Evolutionary conservation across 306 rosid species (phyloP).

Genomic region (Cucumis melo): DNA sequence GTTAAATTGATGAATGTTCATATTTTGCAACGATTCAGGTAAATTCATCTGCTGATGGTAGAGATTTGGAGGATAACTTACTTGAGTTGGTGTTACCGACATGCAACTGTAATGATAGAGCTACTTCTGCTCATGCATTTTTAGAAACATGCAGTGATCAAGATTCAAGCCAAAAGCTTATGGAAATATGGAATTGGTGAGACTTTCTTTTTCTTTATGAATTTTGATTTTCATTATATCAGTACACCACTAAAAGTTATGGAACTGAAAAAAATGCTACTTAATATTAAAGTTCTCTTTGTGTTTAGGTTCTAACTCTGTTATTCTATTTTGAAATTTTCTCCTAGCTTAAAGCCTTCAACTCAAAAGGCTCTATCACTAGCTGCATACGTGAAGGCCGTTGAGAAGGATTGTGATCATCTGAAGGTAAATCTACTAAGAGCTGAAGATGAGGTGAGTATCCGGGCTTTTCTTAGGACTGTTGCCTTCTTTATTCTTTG

Average conservation of each 20-base stretch:
- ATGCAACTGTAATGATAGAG: slow-evolving; percentile 24
- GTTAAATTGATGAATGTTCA: slow-evolving; percentile 3
- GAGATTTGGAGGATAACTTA: slow-evolving; percentile 31
- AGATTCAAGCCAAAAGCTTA: slow-evolving; percentile 45
- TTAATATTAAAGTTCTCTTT: not conserved
- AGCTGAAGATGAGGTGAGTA: slow-evolving; percentile 85
- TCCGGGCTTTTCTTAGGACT: not conserved
- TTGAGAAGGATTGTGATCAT: slow-evolving; percentile 69
- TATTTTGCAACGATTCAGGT: slow-evolving; percentile 23
- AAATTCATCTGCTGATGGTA: slow-evolving; percentile 28
- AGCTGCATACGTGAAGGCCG: slow-evolving; percentile 46
- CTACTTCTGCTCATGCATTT: slow-evolving; percentile 35
- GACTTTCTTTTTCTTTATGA: not conserved
- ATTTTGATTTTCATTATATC: not conserved
- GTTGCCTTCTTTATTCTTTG: not conserved
- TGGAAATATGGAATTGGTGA: slow-evolving; percentile 66
- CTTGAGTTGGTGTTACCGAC: slow-evolving; percentile 56
- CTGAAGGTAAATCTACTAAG: slow-evolving; percentile 57
- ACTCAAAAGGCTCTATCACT: slow-evolving; percentile 47
- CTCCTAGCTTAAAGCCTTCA: slow-evolving; percentile 58
- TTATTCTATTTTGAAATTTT: not conserved
- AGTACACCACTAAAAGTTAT: not conserved
- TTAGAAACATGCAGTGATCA: slow-evolving; percentile 43
- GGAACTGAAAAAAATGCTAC: not conserved
- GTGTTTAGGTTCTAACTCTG: not conserved